phyloP scores from a whole-genome alignment of 441 rosid genomes.

The Erysimum cheiri region DNA sequence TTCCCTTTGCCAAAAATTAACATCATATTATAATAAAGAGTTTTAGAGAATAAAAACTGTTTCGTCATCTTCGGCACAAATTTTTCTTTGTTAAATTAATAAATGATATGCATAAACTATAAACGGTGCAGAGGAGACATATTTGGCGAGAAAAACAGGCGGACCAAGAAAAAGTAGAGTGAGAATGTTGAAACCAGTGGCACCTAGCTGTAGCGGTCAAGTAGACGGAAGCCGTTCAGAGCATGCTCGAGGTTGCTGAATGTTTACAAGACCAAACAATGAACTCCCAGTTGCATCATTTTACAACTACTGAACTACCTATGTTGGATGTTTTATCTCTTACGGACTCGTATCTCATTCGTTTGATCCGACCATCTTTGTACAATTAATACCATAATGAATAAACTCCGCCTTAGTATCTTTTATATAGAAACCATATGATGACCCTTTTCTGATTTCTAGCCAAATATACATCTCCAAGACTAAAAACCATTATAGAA shows the following conservation, averaged over 20 bases:
- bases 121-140: background rate
- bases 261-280: background rate
- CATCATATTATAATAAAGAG: background rate
- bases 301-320: background rate
- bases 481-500: background rate
- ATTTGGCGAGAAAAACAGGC: background rate
- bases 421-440: background rate
- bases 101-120: background rate
- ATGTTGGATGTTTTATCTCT: background rate
- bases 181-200: background rate
- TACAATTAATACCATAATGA: background rate
- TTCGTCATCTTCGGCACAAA: background rate
- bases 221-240: background rate
- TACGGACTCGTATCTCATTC: background rate
- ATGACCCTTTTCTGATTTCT: background rate
- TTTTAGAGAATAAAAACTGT: background rate
- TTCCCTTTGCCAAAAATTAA: background rate
- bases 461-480: background rate
- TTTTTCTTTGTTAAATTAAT: background rate
- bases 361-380: slow-evolving; percentile 2
- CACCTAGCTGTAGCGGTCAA: no score
- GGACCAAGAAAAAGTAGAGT: background rate
- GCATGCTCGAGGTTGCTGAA: background rate
- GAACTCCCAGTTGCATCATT: background rate
- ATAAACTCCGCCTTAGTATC: background rate